Percentiles rank a stretch among this genome's conserved stretches.
phyloP scores from a whole-genome alignment of 2,329 filamentous ascomycete genomes.

The Ceratocystis diversiconidia region DNA sequence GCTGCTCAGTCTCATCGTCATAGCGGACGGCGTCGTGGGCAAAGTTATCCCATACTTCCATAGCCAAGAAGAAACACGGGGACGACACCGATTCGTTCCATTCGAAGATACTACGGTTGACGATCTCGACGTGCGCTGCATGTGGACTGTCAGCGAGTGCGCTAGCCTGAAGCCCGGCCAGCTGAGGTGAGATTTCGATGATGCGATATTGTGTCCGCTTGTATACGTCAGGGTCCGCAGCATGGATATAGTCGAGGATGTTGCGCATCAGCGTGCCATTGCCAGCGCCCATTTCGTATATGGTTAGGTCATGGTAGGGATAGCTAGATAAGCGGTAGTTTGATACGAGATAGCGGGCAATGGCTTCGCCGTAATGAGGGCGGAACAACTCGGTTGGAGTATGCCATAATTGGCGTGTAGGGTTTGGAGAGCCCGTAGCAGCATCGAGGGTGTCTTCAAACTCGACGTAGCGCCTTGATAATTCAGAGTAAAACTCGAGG shows the following conservation, averaged over 20 bases:
- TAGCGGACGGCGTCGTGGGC: conserved; percentile 90
- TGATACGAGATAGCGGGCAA: conserved; percentile 86
- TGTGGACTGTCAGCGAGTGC: conserved; percentile 60
- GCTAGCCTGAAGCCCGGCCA: conserved; percentile 63
- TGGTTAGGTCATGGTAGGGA: conserved; percentile 90
- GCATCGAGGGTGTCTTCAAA: conserved; percentile 83
- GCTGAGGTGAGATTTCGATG: conserved; percentile 79
- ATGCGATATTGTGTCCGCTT: conserved; percentile 85
- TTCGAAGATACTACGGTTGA: conserved; percentile 90
- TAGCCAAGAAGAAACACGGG: conserved; percentile 92
- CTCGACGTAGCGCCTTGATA: conserved; percentile 68
- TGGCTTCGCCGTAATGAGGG: conserved; percentile 91
- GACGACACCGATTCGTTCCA: conserved; percentile 79
- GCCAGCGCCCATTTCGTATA: conserved; percentile 97
- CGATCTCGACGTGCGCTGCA: conserved; percentile 74
- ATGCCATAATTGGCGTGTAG: conserved; percentile 85
- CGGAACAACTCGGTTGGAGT: conserved; percentile 95
- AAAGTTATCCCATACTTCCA: conserved; percentile 99
- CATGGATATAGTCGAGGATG: conserved; percentile 89
- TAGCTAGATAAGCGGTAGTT: conserved; percentile 93
- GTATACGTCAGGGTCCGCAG: conserved; percentile 81
- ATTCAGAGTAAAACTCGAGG: conserved; percentile 61
- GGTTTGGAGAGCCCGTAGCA: conserved; percentile 48
- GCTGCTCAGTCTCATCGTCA: conserved; percentile 47
- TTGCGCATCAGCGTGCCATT: conserved; percentile 97